These are phyloP conservation scores for Malus asiatica DNA, from an alignment of 306 rosid genomes.

Conservation along the genomic window DNA sequence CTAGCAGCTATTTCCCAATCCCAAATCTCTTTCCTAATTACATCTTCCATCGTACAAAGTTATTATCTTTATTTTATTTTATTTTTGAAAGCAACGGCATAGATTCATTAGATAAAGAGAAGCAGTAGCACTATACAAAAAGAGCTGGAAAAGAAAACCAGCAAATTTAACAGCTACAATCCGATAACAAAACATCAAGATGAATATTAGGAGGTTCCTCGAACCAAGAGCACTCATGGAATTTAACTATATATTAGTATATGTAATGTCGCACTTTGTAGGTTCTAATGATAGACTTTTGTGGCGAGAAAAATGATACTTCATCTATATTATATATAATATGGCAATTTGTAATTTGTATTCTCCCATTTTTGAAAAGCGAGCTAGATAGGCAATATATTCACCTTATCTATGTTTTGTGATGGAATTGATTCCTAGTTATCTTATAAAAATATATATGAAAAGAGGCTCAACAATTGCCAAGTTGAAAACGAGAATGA, in stretches of 20 bases:
- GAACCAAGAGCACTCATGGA: too few relatives aligned
- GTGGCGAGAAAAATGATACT: background rate
- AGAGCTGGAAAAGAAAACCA: too few relatives aligned
- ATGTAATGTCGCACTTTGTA: background rate
- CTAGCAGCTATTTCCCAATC: background rate
- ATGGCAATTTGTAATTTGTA: background rate
- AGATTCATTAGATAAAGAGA: too few relatives aligned
- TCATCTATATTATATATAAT: background rate
- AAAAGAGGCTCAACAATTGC: background rate
- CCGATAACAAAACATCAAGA: too few relatives aligned
- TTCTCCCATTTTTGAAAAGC: slow-evolving; percentile 1
- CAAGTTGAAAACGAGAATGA: background rate
- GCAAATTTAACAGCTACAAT: too few relatives aligned
- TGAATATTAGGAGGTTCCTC: too few relatives aligned
- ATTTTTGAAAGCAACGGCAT: too few relatives aligned
- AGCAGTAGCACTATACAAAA: too few relatives aligned
- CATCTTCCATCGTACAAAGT: too few relatives aligned
- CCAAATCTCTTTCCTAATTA: background rate
- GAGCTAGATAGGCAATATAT: background rate
- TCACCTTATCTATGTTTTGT: background rate
- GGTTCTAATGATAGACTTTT: background rate
- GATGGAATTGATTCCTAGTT: slow-evolving; percentile 1
- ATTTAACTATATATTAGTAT: background rate
- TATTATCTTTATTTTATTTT: background rate
- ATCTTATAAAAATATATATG: background rate